Evolutionary conservation across 1,284 basidiomycete species (phyloP).

Genomic region (Cutaneotrichosporon spelunceum): DNA sequence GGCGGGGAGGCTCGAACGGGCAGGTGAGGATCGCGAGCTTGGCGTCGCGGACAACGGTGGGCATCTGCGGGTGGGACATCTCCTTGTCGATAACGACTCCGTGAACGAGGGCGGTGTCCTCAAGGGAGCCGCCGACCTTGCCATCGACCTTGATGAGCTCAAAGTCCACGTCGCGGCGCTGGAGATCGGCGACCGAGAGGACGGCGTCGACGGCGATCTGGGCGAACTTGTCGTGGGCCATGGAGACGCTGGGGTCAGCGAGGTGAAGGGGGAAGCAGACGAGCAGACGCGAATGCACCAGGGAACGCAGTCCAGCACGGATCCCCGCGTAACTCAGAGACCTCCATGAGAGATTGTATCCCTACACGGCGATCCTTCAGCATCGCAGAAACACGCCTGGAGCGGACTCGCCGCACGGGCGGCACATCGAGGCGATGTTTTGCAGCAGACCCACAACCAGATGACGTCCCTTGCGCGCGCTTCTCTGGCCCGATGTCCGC

Average conservation of each 20-base stretch:
- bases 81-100: conserved; percentile 99
- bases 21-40: conserved; percentile 95
- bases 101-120: conserved; percentile 74
- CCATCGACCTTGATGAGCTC: conserved; percentile 99
- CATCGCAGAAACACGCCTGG: too few species aligned
- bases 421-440: too few species aligned
- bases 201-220: conserved; percentile 98
- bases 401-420: too few species aligned
- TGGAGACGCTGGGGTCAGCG: conserved; percentile 70
- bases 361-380: too few species aligned
- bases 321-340: too few species aligned
- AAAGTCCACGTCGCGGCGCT: conserved; percentile 92
- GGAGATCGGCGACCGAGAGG: conserved; percentile 88
- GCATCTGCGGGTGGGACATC: conserved; percentile 99
- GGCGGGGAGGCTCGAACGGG: conserved; percentile 96
- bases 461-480: too few species aligned
- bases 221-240: conserved; percentile 91
- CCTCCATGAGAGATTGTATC: too few species aligned
- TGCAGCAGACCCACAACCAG: too few species aligned
- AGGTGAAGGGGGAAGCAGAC: too few species aligned
- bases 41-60: conserved; percentile 78
- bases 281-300: too few species aligned
- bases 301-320: too few species aligned
- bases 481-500: too few species aligned
- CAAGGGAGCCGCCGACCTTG: conserved; percentile 94